phyloP scores from a whole-genome alignment of 2,329 filamentous ascomycete genomes.

The Diaporthe caulivora region DNA sequence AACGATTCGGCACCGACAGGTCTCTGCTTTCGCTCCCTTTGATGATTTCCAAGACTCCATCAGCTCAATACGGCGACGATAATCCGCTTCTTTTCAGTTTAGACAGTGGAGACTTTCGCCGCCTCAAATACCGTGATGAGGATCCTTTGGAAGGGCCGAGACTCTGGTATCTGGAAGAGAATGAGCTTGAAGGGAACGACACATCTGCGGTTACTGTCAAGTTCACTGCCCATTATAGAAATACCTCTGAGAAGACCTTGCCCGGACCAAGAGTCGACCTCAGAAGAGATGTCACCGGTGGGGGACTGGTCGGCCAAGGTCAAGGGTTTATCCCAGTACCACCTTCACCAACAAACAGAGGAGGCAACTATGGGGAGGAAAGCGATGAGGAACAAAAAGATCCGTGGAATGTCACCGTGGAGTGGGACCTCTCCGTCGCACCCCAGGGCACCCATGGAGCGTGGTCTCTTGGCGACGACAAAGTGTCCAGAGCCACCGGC shows the following conservation, averaged over 20 bases:
- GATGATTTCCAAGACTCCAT: conserved; percentile 13
- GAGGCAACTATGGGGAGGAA: not conserved
- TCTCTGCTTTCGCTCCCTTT: conserved; percentile 29
- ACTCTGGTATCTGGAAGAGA: conserved; percentile 20
- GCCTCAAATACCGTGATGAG: conserved; percentile 3
- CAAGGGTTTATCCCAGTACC: conserved; percentile 27
- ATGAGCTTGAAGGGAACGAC: not conserved
- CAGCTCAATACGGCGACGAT: conserved; percentile 24
- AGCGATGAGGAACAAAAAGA: not conserved
- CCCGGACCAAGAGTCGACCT: conserved; percentile 31
- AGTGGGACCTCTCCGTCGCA: conserved; percentile 25
- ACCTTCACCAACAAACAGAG: not conserved
- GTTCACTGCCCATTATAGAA: conserved; percentile 31
- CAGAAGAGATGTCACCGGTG: conserved; percentile 27
- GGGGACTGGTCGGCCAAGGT: conserved; percentile 28
- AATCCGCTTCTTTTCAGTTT: conserved; percentile 3
- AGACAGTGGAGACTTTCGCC: not conserved
- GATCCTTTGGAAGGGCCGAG: conserved; percentile 26
- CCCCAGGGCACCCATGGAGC: conserved; percentile 8
- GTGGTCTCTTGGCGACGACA: conserved; percentile 31
- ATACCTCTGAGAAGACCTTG: conserved; percentile 29
- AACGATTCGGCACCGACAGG: not conserved
- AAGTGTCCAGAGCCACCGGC: not conserved
- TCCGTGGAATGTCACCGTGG: conserved; percentile 16
- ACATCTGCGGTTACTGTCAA: not conserved